Evolutionary conservation across 1,284 basidiomycete genomes (phyloP).

Genomic region (Hortiboletus rubellus): DNA sequence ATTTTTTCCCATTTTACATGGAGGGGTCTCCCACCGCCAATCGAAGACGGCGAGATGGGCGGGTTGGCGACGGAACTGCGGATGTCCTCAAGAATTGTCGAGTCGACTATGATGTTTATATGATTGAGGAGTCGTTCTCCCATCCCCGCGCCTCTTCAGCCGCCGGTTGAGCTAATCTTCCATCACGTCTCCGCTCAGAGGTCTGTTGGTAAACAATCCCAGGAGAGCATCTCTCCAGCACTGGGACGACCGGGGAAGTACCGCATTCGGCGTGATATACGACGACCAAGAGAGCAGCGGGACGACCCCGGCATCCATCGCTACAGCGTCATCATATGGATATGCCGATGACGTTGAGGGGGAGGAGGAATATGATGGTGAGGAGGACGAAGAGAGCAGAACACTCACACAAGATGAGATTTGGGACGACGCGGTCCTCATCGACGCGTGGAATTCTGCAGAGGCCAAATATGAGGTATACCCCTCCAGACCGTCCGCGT

Average conservation of each 20-base stretch:
- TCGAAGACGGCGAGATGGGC: too few relatives aligned
- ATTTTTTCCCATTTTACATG: too few relatives aligned
- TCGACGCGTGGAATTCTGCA: conserved; percentile 79
- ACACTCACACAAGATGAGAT: conserved; percentile 70
- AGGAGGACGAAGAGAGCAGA: conserved; percentile 44
- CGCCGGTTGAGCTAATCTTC: too few relatives aligned
- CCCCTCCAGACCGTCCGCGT: conserved; percentile 7
- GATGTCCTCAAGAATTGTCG: too few relatives aligned
- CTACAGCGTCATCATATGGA: neutral
- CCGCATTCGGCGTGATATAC: conserved; percentile 34
- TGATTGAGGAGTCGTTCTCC: too few relatives aligned
- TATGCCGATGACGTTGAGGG: conserved; percentile 14
- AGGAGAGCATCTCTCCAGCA: conserved; percentile 34
- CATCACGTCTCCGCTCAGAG: too few relatives aligned
- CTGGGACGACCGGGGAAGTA: conserved; percentile 47
- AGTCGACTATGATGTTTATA: too few relatives aligned
- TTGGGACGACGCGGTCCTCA: conserved; percentile 80
- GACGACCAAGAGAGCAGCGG: conserved; percentile 26
- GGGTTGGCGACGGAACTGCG: too few relatives aligned
- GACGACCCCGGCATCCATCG: neutral
- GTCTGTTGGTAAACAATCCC: neutral
- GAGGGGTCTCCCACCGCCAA: too few relatives aligned
- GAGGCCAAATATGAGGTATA: conserved; percentile 71
- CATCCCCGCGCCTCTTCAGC: too few relatives aligned
- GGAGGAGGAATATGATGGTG: conserved; percentile 10